Base-by-base conservation (phyloP, 306 rosid species). In the Pyrus pyrifolia region DNA sequence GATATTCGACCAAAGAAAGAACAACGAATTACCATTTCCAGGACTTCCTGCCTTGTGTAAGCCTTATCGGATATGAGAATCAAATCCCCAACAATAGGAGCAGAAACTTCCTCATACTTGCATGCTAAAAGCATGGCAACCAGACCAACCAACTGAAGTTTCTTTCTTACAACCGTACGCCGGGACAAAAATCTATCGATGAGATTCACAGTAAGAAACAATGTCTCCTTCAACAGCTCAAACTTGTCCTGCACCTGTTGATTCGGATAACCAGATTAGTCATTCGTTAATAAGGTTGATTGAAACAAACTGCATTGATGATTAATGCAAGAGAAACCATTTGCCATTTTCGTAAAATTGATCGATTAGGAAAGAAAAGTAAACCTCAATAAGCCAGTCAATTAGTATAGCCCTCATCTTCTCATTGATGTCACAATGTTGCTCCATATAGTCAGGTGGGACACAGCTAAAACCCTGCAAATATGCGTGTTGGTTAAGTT, bases 51-150 rank as follows among this genome's bases (percentile, higher is more conserved):
- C 78, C 89, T 81, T 51, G 91, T 73, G 82, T 96, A 96, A 76
- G 99, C 99, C 82, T 83, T 89, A 70, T 96, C 99, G 19, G 98
- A 92, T 80, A 96, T 92, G 29, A 91, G 92, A 71, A 96, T 89
- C 46, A 96, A 79, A 88, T 96, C 99, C 12, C 90, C 91, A 0
- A 96, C 96, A 29, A 92, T 83, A 42, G 99, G 99, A 23, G 91
- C 97, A 8, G 98, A 91, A 79, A 92, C 99, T 70, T 96, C 99
- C 79, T 96, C 99, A 66, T 96, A 96, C 67, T 96, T 96, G 89
- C 99, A 96, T 23, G 99, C 99, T 80, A 96, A 82, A 58, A 96
- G 99, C 99, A 96, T 89, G 44, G 98, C 96, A 77, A 96, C 99
- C 83, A 96, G 75, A 10, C 99, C 99, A 74, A 96, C 98, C 86